phyloP scores from a whole-genome alignment of 179 eudicot genomes.

The Sideroxylon spinosum region DNA sequence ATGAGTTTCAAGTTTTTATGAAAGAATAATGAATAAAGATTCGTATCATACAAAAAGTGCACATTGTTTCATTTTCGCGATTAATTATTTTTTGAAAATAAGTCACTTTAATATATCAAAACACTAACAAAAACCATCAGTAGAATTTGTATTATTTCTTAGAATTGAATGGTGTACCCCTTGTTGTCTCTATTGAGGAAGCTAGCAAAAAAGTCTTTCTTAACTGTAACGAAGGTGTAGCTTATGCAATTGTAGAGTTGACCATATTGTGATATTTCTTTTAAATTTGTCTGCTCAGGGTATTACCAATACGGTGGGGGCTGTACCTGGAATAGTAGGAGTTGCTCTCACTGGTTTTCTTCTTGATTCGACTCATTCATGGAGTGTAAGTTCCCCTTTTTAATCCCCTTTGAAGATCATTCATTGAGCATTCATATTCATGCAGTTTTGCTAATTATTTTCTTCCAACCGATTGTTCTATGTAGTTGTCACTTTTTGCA shows the following conservation, averaged over 20 bases:
- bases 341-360: slow-evolving; percentile 94
- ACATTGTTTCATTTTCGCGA: no score
- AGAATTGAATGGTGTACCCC: no score
- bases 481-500: slow-evolving; percentile 70
- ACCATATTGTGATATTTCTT: slow-evolving; percentile 2
- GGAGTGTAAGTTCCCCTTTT: slow-evolving; percentile 64
- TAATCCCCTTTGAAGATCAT: background rate
- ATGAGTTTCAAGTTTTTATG: no score
- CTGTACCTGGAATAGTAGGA: slow-evolving; percentile 93
- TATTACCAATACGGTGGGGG: slow-evolving; percentile 89
- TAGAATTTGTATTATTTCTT: no score
- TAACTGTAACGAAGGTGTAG: no score
- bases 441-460: background rate
- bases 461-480: background rate
- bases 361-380: slow-evolving; percentile 92
- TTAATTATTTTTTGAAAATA: no score
- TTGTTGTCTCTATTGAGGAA: background rate
- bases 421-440: background rate
- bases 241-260: background rate
- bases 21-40: no score
- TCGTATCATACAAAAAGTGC: no score
- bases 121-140: no score
- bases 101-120: no score
- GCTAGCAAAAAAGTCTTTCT: no score
- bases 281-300: slow-evolving; percentile 46